A percentile compares a stretch with the other conserved stretches of the same genome.
These are phyloP conservation scores for Funneliformis geosporum DNA, from an alignment of 192 early-diverging fungal genomes.

Conservation along the genomic window DNA sequence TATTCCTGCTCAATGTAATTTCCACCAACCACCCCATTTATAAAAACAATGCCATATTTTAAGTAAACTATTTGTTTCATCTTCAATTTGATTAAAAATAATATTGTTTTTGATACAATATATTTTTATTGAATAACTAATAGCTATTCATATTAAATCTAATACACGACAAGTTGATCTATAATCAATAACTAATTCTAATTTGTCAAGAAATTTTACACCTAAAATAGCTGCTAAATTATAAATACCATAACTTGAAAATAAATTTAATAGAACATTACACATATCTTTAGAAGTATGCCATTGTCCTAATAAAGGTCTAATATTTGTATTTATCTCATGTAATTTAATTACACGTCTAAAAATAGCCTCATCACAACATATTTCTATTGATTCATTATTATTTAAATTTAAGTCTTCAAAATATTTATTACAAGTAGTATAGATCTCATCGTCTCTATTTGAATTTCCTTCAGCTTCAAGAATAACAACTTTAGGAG, in stretches of 20 bases:
- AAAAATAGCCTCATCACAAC: neutral
- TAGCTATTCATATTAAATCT: too few relatives aligned
- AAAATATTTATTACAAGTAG: neutral
- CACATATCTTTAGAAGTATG: constrained; percentile 16
- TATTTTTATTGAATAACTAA: too few relatives aligned
- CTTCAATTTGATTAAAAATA: too few relatives aligned
- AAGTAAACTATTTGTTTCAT: too few relatives aligned
- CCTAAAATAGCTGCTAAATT: neutral
- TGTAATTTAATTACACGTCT: too few relatives aligned
- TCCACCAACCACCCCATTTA: too few relatives aligned
- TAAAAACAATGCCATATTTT: too few relatives aligned
- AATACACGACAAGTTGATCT: constrained; percentile 1
- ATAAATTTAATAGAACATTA: neutral
- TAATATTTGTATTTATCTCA: constrained; percentile 10
- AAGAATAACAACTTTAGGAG: constrained; percentile 8
- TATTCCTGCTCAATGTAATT: too few relatives aligned
- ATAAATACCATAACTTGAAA: constrained; percentile 11
- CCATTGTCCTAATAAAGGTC: neutral
- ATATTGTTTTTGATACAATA: too few relatives aligned
- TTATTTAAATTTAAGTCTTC: constrained; percentile 1
- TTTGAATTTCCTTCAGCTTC: neutral
- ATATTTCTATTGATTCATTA: neutral
- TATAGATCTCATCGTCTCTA: neutral
- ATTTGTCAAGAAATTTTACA: constrained; percentile 1
- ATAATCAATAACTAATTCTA: constrained; percentile 8